Evolutionary conservation across 2,329 filamentous ascomycete genomes (phyloP), one percentile per base, ranked within the genome.

Genomic region (Pseudocercospora musae): DNA sequence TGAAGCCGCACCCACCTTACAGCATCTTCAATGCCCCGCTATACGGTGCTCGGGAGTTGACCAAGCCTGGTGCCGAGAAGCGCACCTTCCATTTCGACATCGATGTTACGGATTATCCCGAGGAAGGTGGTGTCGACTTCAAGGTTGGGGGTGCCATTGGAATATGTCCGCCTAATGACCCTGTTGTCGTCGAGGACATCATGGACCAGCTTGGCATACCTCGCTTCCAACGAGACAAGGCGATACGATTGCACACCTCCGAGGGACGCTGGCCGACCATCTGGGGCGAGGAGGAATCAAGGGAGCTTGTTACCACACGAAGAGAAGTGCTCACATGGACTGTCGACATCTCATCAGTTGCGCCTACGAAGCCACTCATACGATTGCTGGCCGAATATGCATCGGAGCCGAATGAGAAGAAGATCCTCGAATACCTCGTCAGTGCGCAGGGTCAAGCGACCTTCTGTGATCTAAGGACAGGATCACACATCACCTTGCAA

Each of bases 61-160:
- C 95, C 11, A 89, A 87, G 74, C 82, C 86, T 23, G 94, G 94
- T 21, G 95, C 95, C 4, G 92, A 96, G 81, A 99, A 99, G 85
- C 86, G 94, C 64, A 99, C 95, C 0, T 96, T 94, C 76, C 95
- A 99, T 78, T 98, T 98, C 72, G 95, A 98, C 72, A 86, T 99
- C 49, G 95, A 99, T 72, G 89, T 99, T 55, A 97, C 94, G 54
- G 89, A 96, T 74, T 99, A 99, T 71, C 92, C 95, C 0, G 85
- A 87, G 20, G 92, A 96, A 78, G 84, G 84, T 60, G 89, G 90
- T 58, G 87, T 93, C 4, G 95, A 98, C 74, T 99, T 98, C 83
- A 93, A 94, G 74, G 95, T 99, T 18, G 95, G 95, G 62, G 95
- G 95, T 59, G 95, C 95, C 58, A 94, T 99, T 76, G 95, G 95